Conservation (phyloP, 2,329 filamentous ascomycete genomes). For the Diaporthe citri region DNA sequence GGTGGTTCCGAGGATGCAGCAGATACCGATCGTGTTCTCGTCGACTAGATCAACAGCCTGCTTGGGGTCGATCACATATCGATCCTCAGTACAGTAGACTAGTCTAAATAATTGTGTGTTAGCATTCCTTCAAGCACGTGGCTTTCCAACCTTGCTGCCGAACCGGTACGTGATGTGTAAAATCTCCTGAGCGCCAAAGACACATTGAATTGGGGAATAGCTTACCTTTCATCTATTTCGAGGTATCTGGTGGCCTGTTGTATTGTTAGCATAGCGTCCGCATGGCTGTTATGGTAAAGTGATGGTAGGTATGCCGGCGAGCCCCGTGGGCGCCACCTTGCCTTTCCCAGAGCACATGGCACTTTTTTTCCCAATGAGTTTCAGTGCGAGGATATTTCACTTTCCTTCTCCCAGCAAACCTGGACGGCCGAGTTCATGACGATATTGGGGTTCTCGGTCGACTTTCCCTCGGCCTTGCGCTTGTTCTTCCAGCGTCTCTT, state of each 20-base stretch:
- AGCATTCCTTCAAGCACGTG: background rate
- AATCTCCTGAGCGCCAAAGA: background rate
- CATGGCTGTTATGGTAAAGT: too few species aligned
- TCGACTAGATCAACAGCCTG: constrained; percentile 72
- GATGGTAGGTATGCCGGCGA: too few species aligned
- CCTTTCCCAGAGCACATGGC: background rate
- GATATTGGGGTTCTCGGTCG: constrained; percentile 85
- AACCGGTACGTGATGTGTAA: background rate
- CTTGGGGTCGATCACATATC: constrained; percentile 74
- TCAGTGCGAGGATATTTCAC: background rate
- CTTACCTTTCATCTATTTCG: constrained; percentile 80
- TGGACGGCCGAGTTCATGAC: constrained; percentile 97
- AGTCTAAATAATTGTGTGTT: constrained; percentile 62
- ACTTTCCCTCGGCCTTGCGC: constrained; percentile 85
- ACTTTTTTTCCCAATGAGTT: background rate
- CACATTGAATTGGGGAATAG: too few species aligned
- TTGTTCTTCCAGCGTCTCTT: constrained; percentile 95
- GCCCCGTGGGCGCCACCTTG: background rate
- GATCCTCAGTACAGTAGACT: constrained; percentile 71
- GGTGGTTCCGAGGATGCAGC: constrained; percentile 88
- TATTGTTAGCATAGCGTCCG: background rate
- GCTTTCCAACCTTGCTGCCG: background rate
- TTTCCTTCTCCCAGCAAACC: constrained; percentile 92
- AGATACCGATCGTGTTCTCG: constrained; percentile 89
- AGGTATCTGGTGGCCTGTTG: constrained; percentile 79